Evolutionary conservation across 495 filamentous ascomycete species (phyloP).

Genomic region (Aspergillus nidulans): DNA sequence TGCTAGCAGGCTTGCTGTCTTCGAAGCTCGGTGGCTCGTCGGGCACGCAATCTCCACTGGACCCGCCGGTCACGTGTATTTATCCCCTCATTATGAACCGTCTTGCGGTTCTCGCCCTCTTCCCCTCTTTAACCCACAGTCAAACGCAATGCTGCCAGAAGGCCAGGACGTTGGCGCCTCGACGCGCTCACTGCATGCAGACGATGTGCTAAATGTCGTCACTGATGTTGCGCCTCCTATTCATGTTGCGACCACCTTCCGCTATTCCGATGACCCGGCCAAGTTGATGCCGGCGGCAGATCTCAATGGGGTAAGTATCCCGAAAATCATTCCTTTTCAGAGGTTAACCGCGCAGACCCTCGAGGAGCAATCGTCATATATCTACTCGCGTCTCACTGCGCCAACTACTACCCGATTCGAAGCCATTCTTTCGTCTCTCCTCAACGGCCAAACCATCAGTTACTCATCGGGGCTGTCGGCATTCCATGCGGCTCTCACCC

Average conservation of each 20-base stretch:
- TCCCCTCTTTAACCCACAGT: neutral
- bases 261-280: slow-evolving; percentile 67
- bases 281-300: slow-evolving; percentile 48
- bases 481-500: slow-evolving; percentile 76
- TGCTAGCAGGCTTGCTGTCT: neutral
- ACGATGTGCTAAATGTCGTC: slow-evolving; percentile 67
- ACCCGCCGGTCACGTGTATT: slow-evolving; percentile 1
- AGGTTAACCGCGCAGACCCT: slow-evolving; percentile 18
- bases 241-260: slow-evolving; percentile 84
- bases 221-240: slow-evolving; percentile 79
- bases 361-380: slow-evolving; percentile 26
- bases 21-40: neutral
- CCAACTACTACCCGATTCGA: slow-evolving; percentile 84
- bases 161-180: slow-evolving; percentile 33
- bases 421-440: slow-evolving; percentile 65
- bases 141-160: slow-evolving; percentile 29
- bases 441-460: slow-evolving; percentile 63
- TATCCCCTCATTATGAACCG: neutral
- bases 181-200: slow-evolving; percentile 80
- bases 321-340: neutral
- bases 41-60: neutral
- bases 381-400: slow-evolving; percentile 75
- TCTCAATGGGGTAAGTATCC: slow-evolving; percentile 25
- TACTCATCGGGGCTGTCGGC: slow-evolving; percentile 85
- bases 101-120: neutral